Base-by-base conservation (phyloP, 2,329 filamentous ascomycete genomes). In the Pseudogymnoascus sp. region DNA sequence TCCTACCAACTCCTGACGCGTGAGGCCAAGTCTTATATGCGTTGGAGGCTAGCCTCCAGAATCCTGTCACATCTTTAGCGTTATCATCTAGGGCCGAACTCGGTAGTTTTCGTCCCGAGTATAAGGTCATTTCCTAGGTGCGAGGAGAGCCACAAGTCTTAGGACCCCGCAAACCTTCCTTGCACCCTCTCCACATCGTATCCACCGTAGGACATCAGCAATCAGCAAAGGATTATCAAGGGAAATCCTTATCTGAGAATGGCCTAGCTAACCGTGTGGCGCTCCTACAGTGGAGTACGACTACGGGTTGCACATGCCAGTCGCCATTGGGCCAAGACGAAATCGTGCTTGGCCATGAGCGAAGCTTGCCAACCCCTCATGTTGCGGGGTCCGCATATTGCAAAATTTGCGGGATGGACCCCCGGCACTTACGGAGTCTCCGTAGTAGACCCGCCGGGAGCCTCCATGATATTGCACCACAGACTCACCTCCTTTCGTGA, bases 361-460 rank as follows among this genome's bases (percentile, higher is more conserved):
- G 12, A 37, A 37, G 35, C 35, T 37, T 37, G 35, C 35, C 12
- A 14, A 37, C 14, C 11, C 35, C 35, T 11, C 35, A 37, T 37
- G 35, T 37, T n/a, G 5, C 14, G 35, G 5, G 33, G 35, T 37
- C 14, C 4, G 11, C 35, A 11, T 37, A 37, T 37, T 37, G 35
- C 14, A n/a, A n/a, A 12, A 37, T 37, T 37, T 12, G 35, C 35
- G 35, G 35, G 1, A 37, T 37, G 14, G 35, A 37, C 35, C 11
- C 6, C 35, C 35, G 35, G 35, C 12, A 37, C 12, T n/a, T 37
- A 8, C 19, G 19, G 19, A 19, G 19, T 19, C 19, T 19, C 19
- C 19, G 19, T 19, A 3, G 12, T 69, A 53, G 73, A 70, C 56
- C 81, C 35, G 6, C 35, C 12, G 5, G 14, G 35, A 37, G 83